Evolutionary conservation across 1,284 basidiomycete genomes (phyloP).

Genomic region (Serendipita sp.): DNA sequence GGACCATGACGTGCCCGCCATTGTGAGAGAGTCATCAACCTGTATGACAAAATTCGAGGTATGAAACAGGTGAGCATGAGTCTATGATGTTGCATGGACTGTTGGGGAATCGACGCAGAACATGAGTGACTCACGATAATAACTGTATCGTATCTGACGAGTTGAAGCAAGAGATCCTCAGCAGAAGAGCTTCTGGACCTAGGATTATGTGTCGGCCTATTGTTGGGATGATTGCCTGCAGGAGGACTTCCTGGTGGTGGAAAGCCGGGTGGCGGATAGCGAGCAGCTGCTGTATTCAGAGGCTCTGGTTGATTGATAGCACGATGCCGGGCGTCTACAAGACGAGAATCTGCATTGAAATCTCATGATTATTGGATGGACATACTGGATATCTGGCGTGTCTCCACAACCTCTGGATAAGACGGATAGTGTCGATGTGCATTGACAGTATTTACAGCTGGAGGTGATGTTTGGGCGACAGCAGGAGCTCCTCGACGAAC

Average conservation of each 20-base stretch:
- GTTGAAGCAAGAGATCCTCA: neutral
- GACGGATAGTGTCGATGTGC: too few species aligned
- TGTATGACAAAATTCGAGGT: neutral
- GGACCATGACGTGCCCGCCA: constrained; percentile 33
- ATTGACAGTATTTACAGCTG: too few species aligned
- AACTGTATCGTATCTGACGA: constrained; percentile 5
- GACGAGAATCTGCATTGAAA: neutral
- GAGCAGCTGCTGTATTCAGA: too few species aligned
- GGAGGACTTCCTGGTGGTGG: too few species aligned
- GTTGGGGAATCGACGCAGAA: neutral
- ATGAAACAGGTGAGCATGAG: neutral
- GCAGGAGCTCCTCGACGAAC: too few species aligned
- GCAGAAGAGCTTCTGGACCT: neutral
- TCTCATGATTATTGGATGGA: neutral
- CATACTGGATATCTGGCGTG: neutral
- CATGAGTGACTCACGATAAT: neutral
- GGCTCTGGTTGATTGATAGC: too few species aligned
- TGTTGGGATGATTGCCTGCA: too few species aligned
- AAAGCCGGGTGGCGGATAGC: neutral
- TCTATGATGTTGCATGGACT: neutral
- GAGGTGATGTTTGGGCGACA: too few species aligned
- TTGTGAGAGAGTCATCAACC: constrained; percentile 46
- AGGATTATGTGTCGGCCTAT: neutral
- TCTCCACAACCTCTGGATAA: too few species aligned
- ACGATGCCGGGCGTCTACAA: too few species aligned